phyloP scores from a whole-genome alignment of 495 filamentous ascomycete species.

The Talaromyces adpressus region DNA sequence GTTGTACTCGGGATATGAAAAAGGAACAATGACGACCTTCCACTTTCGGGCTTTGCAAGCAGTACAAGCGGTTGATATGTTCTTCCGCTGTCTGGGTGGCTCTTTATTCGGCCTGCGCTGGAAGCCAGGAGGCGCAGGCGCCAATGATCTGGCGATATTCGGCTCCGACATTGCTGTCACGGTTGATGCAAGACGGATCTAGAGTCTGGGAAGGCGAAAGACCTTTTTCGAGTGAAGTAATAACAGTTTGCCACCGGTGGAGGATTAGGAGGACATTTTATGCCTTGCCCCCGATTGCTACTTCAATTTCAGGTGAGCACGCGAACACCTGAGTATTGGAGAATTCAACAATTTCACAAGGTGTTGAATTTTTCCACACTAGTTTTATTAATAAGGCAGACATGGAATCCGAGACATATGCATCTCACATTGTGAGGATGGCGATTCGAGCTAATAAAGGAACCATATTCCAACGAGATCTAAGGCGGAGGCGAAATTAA shows the following conservation, averaged over 20 bases:
- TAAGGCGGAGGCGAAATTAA: background rate
- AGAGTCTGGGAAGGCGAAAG: background rate
- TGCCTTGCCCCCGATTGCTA: background rate
- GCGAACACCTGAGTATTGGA: background rate
- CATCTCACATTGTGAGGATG: background rate
- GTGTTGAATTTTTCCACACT: background rate
- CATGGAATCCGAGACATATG: background rate
- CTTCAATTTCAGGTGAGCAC: background rate
- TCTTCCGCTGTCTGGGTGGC: background rate
- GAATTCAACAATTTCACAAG: background rate
- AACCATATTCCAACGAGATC: background rate
- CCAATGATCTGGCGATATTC: slow-evolving; percentile 5
- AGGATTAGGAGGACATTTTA: background rate
- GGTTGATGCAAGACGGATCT: background rate
- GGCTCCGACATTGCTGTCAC: slow-evolving; percentile 1
- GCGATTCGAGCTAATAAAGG: background rate
- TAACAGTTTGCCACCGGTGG: background rate
- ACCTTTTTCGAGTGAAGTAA: background rate
- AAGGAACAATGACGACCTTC: slow-evolving; percentile 15
- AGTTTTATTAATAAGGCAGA: background rate
- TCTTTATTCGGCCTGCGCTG: slow-evolving; percentile 4
- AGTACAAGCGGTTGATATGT: slow-evolving; percentile 20
- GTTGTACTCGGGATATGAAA: background rate
- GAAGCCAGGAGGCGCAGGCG: slow-evolving; percentile 7
- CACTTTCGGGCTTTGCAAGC: slow-evolving; percentile 25